These are phyloP conservation scores for Spizellomyces punctatus DNA, from an alignment of 192 early-diverging fungal species.

Conservation along the genomic window DNA sequence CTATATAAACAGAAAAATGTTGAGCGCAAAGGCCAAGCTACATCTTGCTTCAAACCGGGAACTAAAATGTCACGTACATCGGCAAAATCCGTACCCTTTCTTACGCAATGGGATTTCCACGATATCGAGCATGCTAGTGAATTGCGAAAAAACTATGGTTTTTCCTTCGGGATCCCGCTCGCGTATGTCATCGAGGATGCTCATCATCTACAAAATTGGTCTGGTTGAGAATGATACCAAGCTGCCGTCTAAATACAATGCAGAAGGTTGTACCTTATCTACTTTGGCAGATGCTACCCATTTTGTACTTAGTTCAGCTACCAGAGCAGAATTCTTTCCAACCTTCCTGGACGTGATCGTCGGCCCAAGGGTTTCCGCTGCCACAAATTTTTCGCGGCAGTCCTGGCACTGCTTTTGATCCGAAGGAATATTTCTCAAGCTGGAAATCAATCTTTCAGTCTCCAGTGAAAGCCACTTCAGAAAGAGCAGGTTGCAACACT, in stretches of 20 bases:
- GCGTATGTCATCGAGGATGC: slow-evolving; percentile 47
- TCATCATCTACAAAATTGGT: slow-evolving; percentile 28
- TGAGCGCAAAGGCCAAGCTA: not conserved
- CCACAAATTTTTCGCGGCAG: slow-evolving; percentile 16
- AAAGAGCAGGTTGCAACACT: not conserved
- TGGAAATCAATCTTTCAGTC: not conserved
- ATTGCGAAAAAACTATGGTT: slow-evolving; percentile 48
- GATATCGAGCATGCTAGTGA: slow-evolving; percentile 44
- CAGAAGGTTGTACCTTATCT: slow-evolving; percentile 29
- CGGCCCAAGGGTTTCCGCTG: not conserved
- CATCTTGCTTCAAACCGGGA: not conserved
- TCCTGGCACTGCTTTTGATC: slow-evolving; percentile 21
- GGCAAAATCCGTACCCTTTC: slow-evolving; percentile 29
- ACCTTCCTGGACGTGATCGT: too few relatives aligned
- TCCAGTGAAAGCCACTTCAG: not conserved
- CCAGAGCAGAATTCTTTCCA: slow-evolving; percentile 15
- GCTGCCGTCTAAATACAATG: not conserved
- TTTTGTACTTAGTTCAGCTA: slow-evolving; percentile 6
- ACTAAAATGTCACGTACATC: slow-evolving; percentile 22
- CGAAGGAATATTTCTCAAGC: not conserved
- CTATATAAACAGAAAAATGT: not conserved
- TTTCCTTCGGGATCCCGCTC: slow-evolving; percentile 48
- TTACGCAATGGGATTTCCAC: slow-evolving; percentile 30
- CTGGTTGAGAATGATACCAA: too few relatives aligned
- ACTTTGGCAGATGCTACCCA: slow-evolving; percentile 43